Base-by-base conservation (phyloP, 352 stramenopile species). In the Phytophthora citrophthora region DNA sequence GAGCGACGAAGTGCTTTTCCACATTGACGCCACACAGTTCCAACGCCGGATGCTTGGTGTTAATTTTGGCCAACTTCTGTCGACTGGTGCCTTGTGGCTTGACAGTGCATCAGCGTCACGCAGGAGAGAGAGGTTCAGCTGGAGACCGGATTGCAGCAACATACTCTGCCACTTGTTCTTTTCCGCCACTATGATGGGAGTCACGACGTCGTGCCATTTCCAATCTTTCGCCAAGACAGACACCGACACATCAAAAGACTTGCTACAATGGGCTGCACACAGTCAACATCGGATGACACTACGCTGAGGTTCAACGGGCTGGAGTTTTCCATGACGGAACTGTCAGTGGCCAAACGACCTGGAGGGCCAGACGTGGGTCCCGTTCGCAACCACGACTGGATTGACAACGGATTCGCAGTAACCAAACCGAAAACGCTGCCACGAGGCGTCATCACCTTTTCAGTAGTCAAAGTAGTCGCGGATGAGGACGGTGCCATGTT, bases 241-340 rank as follows among this genome's bases (percentile, higher is more conserved):
- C 47, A 61, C 32, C 18, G 18, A 57, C 9, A 16, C 11, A 18
- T 23, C 39, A 23, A 31, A 10, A 29, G 9, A 53, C 9, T 20
- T 48, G 27, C 7, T 20, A 31, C 31, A 1, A 76, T 76, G 68
- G 68, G 68, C 36, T 76, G 68, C 71, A 48, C 53, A 23, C 64
- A 78, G 41, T 90, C 81, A 36, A 74, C 53, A 27, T 51, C 64
- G 32, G 72, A 74, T 50, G 72, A 83, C 44, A 49, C 64, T 15
- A 54, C 68, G 44, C 44, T 74, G 16, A 62, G 55, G 18, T 20
- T 50, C 26, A 44, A 61, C 16, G 57, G 45, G 13, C 20, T 54
- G 0, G 62, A 70, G n/a, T 63, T 45, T 24, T 67, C 27, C 11
- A 34, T 61, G 15, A 63, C n/a, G 3, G 68, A 82, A 34, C 18